Conservation (phyloP, 345 rosid genomes). For the Pelargonium nanum region DNA sequence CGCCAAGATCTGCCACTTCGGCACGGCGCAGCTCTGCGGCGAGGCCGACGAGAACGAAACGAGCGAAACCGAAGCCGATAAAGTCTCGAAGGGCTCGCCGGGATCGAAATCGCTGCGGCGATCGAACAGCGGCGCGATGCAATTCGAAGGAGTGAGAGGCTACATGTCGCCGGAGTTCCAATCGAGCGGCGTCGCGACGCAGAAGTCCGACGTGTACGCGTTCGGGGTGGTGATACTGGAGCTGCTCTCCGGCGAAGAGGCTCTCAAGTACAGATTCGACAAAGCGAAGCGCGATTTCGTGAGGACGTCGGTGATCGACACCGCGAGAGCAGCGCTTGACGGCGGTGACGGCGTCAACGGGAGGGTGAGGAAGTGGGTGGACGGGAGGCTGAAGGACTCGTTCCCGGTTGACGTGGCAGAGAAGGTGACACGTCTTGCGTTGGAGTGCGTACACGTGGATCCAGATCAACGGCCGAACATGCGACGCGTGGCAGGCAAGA, state of each 20-base stretch:
- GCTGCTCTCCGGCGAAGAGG: slow-evolving; percentile 70
- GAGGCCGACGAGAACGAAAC: slow-evolving; percentile 36
- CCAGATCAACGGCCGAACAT: slow-evolving; percentile 61
- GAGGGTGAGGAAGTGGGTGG: slow-evolving; percentile 60
- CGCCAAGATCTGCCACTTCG: slow-evolving; percentile 75
- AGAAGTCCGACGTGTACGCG: slow-evolving; percentile 67
- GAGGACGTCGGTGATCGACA: slow-evolving; percentile 53
- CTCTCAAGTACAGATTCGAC: slow-evolving; percentile 45
- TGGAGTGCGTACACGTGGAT: slow-evolving; percentile 58
- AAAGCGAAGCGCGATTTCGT: slow-evolving; percentile 31
- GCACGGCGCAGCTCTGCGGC: slow-evolving; percentile 72
- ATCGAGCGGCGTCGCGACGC: slow-evolving; percentile 43
- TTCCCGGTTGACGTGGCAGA: slow-evolving; percentile 63
- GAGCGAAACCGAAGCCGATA: slow-evolving; percentile 7
- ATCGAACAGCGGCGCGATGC: slow-evolving; percentile 24
- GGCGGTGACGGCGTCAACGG: slow-evolving; percentile 25
- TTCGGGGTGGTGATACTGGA: slow-evolving; percentile 76
- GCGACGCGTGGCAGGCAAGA: slow-evolving; percentile 75
- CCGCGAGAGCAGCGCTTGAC: slow-evolving; percentile 34
- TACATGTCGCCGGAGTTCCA: slow-evolving; percentile 86
- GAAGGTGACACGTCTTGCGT: slow-evolving; percentile 45
- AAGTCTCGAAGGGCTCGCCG: slow-evolving; percentile 14
- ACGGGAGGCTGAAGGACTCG: slow-evolving; percentile 60
- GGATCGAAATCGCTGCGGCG: slow-evolving; percentile 8
- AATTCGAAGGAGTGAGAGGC: slow-evolving; percentile 64